phyloP scores from a whole-genome alignment of 768 basidiomycete genomes.

The Mycena galericulata region DNA sequence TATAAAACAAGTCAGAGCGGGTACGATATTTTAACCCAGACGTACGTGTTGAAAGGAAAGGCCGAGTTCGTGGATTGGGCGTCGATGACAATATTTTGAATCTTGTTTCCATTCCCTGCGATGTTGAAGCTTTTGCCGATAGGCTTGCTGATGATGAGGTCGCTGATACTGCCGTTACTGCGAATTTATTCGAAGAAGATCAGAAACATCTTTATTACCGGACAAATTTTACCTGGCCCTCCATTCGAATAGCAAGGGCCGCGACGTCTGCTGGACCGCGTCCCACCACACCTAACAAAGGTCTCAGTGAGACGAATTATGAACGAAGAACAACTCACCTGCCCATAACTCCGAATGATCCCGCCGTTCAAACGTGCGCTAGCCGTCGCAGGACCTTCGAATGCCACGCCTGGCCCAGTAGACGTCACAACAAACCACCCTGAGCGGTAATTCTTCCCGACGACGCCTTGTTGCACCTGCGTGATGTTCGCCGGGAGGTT shows the following conservation, averaged over 20 bases:
- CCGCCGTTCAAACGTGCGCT: constrained; percentile 25
- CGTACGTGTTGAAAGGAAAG: constrained; percentile 35
- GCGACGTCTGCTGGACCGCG: constrained; percentile 24
- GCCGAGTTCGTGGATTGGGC: constrained; percentile 21
- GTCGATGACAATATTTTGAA: constrained; percentile 25
- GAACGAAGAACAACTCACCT: constrained; percentile 13
- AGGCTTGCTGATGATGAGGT: constrained; percentile 32
- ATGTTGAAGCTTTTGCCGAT: constrained; percentile 35
- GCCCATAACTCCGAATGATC: constrained; percentile 29
- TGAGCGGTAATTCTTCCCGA: constrained; percentile 25
- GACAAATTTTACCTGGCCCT: constrained; percentile 22
- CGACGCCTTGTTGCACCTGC: constrained; percentile 30
- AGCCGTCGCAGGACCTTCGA: constrained; percentile 23
- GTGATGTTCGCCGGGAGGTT: constrained; percentile 33
- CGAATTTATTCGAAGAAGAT: neutral
- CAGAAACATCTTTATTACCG: no score
- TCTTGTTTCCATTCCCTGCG: constrained; percentile 29
- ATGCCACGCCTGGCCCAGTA: constrained; percentile 25
- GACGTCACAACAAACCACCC: constrained; percentile 30
- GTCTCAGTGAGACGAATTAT: neutral
- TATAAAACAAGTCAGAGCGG: no score
- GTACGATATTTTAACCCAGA: neutral
- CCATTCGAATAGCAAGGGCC: constrained; percentile 25
- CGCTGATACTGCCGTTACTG: constrained; percentile 31
- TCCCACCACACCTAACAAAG: constrained; percentile 27